Evolutionary conservation across 768 basidiomycete species (phyloP).

Genomic region (Hygrophoropsis aurantiaca): DNA sequence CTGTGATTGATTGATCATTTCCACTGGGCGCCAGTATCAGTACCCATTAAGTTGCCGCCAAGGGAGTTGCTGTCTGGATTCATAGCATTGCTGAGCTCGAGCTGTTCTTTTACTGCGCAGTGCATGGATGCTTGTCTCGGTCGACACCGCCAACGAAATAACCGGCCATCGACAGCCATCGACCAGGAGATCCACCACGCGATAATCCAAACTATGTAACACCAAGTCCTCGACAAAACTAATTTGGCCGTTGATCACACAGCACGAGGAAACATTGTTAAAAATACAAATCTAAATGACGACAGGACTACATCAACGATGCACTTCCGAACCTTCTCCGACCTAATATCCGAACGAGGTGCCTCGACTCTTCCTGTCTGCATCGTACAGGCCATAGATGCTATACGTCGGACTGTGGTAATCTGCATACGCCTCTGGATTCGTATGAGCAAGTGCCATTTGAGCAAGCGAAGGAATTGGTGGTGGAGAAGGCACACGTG

Average conservation of each 20-base stretch:
- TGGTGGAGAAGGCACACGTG: constrained; percentile 79
- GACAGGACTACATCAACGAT: neutral
- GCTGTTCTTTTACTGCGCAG: no score
- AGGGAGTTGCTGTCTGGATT: neutral
- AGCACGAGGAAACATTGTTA: neutral
- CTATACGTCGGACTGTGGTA: constrained; percentile 85
- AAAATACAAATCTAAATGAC: constrained; percentile 13
- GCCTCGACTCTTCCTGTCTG: constrained; percentile 52
- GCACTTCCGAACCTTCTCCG: constrained; percentile 1
- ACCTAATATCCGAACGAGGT: constrained; percentile 23
- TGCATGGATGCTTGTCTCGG: no score
- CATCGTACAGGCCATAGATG: constrained; percentile 73
- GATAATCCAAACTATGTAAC: no score
- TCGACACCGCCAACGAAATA: no score
- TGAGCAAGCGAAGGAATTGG: constrained; percentile 72
- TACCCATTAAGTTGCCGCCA: no score
- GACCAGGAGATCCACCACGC: no score
- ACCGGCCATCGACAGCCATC: no score
- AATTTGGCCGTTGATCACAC: neutral
- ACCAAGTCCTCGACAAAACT: no score
- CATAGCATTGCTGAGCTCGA: no score
- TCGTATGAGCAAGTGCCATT: constrained; percentile 68
- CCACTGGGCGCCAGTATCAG: no score
- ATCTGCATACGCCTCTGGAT: constrained; percentile 60
- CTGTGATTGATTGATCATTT: no score